Evolutionary conservation across 306 rosid species (phyloP), one percentile per base, ranked within the genome.

Genomic region (Hippophae tibetana): DNA sequence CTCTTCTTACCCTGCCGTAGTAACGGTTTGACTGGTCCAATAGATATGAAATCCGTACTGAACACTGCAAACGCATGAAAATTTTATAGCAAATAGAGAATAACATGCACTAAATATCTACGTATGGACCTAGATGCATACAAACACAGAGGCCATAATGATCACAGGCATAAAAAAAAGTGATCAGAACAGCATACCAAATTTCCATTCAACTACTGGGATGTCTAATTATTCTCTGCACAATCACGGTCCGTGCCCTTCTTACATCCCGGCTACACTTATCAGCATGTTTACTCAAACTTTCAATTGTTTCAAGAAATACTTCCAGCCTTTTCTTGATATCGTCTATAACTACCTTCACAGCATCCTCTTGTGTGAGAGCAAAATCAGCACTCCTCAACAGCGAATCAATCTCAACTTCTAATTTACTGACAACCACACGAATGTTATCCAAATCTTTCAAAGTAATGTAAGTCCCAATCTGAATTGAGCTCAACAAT

Each of bases 271-370:
- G 64, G 77, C 86, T 72, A 68, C 93, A 92, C 68, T 68, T 72
- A 63, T 77, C 78, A 59, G 84, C 85, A 47, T 82, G 95, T 69
- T 58, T 66, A 72, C 78, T 83, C 74, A 87, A 79, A 48, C 54
- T 75, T 52, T 85, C 85, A 6, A 86, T 74, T 50, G 75, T 81
- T 43, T 80, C 81, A 5, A 63, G 48, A 58, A 85, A 85, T 27
- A 7, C 70, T 54, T 79, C 85, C 49, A 87, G 78, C 75, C 77
- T 81, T 79, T 87, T 92, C 93, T 79, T 81, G 70, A 92, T 87
- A 71, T 87, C 95, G 8, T 74, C 87, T 9, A 92, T 81, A 10
- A 78, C 93, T 54, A 87, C 66, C 78, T 63, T 81, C 51, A 92
- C 75, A 41, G 70, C 83, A 53, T 82, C 95, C 61, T 85, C 93